Conservation (phyloP, 345 rosid genomes). For the Lepidium africanum region DNA sequence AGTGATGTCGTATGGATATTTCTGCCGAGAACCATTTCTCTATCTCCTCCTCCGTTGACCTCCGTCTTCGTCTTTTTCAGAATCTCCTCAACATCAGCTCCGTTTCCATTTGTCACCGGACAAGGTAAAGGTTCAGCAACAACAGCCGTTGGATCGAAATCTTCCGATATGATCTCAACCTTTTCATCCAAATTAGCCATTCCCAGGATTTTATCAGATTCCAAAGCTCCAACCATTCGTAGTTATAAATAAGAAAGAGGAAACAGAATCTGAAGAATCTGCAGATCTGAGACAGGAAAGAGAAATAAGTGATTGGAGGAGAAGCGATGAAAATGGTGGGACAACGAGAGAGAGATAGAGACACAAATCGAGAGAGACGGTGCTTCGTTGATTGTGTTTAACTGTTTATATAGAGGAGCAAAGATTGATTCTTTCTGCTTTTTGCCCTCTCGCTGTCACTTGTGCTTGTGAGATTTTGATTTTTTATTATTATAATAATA, state of each 20-base stretch:
- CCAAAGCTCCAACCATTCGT: constrained; percentile 29
- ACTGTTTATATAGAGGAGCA: not conserved
- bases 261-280: not conserved
- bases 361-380: not conserved
- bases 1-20: constrained; percentile 78
- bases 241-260: not conserved
- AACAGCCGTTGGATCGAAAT: constrained; percentile 42
- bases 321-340: constrained; percentile 19
- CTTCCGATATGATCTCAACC: constrained; percentile 24
- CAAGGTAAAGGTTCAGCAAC: constrained; percentile 45
- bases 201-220: not conserved
- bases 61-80: not conserved
- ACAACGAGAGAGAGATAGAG: not conserved
- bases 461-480: not conserved
- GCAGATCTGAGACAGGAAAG: constrained; percentile 20
- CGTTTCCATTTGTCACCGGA: constrained; percentile 9
- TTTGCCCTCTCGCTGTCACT: constrained; percentile 18
- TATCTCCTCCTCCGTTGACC: constrained; percentile 12
- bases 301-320: constrained; percentile 3
- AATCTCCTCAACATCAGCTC: not conserved
- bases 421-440: constrained; percentile 3
- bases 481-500: not conserved
- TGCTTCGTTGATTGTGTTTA: constrained; percentile 1
- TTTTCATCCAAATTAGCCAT: constrained; percentile 7
- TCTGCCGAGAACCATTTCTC: constrained; percentile 76